Conservation (phyloP, 192 early-diverging fungal species). For the Chytriomyces sp. region DNA sequence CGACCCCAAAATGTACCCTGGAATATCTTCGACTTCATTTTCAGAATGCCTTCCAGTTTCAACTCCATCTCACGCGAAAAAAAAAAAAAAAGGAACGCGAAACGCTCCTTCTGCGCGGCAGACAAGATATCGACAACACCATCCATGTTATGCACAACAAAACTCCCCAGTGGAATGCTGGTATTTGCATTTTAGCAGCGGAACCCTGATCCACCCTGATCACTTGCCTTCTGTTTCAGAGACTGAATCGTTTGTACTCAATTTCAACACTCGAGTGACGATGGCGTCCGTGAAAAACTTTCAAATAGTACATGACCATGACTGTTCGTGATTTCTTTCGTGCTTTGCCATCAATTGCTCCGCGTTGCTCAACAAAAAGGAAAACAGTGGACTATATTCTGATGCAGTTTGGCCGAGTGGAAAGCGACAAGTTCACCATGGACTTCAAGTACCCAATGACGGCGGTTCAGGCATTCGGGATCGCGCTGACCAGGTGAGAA, state of each 20-base stretch:
- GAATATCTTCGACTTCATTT: slow-evolving; percentile 19
- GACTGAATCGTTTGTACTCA: slow-evolving; percentile 87
- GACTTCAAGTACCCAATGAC: slow-evolving; percentile 93
- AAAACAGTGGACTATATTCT: slow-evolving; percentile 84
- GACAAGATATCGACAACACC: slow-evolving; percentile 59
- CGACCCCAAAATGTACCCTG: slow-evolving; percentile 57
- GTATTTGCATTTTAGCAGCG: slow-evolving; percentile 36
- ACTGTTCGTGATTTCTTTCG: slow-evolving; percentile 60
- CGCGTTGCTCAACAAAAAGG: not conserved
- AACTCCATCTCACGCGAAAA: not conserved
- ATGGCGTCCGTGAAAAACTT: slow-evolving; percentile 96
- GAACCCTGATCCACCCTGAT: not conserved
- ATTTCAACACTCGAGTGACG: slow-evolving; percentile 89
- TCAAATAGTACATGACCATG: slow-evolving; percentile 91
- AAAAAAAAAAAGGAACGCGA: slow-evolving; percentile 60
- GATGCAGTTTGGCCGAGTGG: slow-evolving; percentile 89
- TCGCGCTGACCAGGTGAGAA: slow-evolving; percentile 76
- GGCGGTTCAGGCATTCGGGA: slow-evolving; percentile 84
- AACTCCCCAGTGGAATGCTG: slow-evolving; percentile 91
- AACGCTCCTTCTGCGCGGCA: slow-evolving; percentile 65
- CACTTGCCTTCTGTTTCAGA: slow-evolving; percentile 49
- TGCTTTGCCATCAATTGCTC: not conserved
- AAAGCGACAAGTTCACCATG: slow-evolving; percentile 79
- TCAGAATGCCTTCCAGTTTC: not conserved
- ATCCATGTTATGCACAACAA: slow-evolving; percentile 88